Evolutionary conservation across 2,329 filamentous ascomycete species (phyloP), one percentile per base, ranked within the genome.

Genomic region (Triangularia verruculosa): DNA sequence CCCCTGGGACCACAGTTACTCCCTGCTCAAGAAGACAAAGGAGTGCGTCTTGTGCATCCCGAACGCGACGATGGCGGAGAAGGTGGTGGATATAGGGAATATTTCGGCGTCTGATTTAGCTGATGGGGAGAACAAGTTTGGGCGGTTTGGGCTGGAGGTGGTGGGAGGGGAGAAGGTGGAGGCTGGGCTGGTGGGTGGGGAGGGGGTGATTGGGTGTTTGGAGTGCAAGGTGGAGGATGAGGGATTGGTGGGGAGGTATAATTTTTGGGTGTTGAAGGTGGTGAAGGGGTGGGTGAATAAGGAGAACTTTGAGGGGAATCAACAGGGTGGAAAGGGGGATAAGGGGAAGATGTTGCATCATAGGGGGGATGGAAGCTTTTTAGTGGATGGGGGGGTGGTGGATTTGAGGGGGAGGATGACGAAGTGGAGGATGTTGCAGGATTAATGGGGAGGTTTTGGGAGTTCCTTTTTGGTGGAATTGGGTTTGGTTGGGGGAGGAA

Each of bases 361-460:
- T 47, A n/a, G 28, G 17, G n/a, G 34, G 22, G 17, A 51, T 61
- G 64, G 17, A 22, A 34, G 54, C 13, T 34, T 47, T 32, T 51
- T 15, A 15, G 53, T 57, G 28, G 27, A 17, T 20, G 51, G n/a
- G 12, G 59, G 58, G 43, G 62, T 64, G 39, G 3, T 47, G 39
- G 39, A 47, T 47, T 47, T 47, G 39, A 47, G 39, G 39, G 39
- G 39, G 7, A 6, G 39, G 39, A 47, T 47, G 39, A 11, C 6
- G n/a, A 47, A 47, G 39, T 47, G 39, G 39, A 47, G 39, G 39
- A 47, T 47, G 39, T 47, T 47, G 39, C 39, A 47, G 39, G 39
- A 47, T 47, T 47, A 8, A 47, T 3, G 34, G 24, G 15, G n/a
- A n/a, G n/a, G n/a, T n/a, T n/a, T n/a, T n/a, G n/a, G n/a, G n/a